A percentile compares a stretch with the other conserved stretches of the same genome.
Evolutionary conservation across 345 rosid genomes (phyloP).

Genomic region (Turnera subulata): DNA sequence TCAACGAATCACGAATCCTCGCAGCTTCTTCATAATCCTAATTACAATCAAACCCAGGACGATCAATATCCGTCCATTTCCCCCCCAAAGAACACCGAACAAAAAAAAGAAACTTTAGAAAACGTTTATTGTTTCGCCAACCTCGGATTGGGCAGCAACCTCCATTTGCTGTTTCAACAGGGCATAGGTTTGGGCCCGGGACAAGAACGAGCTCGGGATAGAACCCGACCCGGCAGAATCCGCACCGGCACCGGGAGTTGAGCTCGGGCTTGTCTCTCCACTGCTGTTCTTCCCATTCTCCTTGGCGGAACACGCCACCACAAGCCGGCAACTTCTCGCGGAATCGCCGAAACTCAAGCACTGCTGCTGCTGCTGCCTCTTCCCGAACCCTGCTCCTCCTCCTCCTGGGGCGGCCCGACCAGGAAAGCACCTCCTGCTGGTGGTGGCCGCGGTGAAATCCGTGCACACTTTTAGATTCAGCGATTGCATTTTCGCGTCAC

Average conservation of each 20-base stretch:
- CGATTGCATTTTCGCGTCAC: conserved; percentile 35
- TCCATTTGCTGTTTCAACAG: conserved; percentile 62
- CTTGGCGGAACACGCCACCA: conserved; percentile 37
- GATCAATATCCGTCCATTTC: background rate
- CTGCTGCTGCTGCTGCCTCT: conserved; percentile 6
- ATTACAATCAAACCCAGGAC: background rate
- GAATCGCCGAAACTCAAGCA: conserved; percentile 13
- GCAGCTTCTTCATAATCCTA: conserved; percentile 76
- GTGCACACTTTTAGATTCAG: conserved; percentile 29
- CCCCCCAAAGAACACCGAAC: no score
- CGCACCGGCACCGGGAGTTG: conserved; percentile 23
- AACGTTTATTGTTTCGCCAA: conserved; percentile 3
- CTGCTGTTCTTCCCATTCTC: conserved; percentile 32
- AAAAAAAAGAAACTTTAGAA: no score
- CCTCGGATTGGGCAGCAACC: conserved; percentile 67
- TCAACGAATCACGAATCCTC: conserved; percentile 58
- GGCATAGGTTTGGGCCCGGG: conserved; percentile 59
- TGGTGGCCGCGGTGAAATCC: conserved; percentile 26
- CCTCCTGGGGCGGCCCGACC: conserved; percentile 9
- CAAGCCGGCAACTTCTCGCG: conserved; percentile 24
- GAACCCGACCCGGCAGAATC: background rate
- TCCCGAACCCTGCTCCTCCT: conserved; percentile 13
- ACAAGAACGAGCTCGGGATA: conserved; percentile 27
- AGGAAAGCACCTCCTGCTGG: conserved; percentile 13
- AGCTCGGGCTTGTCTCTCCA: conserved; percentile 29